Base-by-base conservation (phyloP, 768 basidiomycete genomes). In the Ramaria sp. region DNA sequence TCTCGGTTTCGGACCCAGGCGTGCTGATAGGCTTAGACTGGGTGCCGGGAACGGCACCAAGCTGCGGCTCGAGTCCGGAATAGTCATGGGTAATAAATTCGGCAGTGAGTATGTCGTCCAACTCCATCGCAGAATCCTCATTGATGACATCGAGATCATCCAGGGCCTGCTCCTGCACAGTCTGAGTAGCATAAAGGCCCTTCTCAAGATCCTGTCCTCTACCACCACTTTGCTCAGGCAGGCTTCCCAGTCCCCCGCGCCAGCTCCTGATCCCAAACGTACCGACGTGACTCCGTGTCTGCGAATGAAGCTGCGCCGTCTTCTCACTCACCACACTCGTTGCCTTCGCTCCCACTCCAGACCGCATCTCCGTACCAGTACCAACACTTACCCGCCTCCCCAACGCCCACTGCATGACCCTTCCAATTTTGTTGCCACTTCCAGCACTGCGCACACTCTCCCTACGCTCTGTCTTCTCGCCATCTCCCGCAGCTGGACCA, bases 181-280 rank as follows among this genome's bases (percentile, higher is more conserved):
- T 33, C 48, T 30, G 15, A 11, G 20, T 30, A 9, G 4, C 22
- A 17, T 19, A 7, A 30, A 17, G 9, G 2, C 48, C 48, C 27
- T 49, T 49, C 48, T 49, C 17, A 30, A 49, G 15, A 30, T 49
- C 22, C 17, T 9, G 48, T 24, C 41, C 45, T 17, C 15, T 30
- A n/a, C 53, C 31, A 19, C 31, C 27, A 19, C 17, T 10, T 19
- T 5, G 27, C 27, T 27, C 27, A 5, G 27, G 5, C 17, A 31
- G 27, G 33, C 37, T 22, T 34, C 33, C 22, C 19, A 43, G 17
- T 24, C 53, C 53, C 19, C 47, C 47, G 34, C 37, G 33, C 55
- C 55, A 54, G 37, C 55, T 48, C 31, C 34, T 37, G 20, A 57
- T 31, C 10, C 55, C 55, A 47, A 57, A 57, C n/a, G 55, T 57